Evolutionary conservation across 2,329 filamentous ascomycete species (phyloP), one percentile per base, ranked within the genome.

Genomic region (Talaromyces sp.): DNA sequence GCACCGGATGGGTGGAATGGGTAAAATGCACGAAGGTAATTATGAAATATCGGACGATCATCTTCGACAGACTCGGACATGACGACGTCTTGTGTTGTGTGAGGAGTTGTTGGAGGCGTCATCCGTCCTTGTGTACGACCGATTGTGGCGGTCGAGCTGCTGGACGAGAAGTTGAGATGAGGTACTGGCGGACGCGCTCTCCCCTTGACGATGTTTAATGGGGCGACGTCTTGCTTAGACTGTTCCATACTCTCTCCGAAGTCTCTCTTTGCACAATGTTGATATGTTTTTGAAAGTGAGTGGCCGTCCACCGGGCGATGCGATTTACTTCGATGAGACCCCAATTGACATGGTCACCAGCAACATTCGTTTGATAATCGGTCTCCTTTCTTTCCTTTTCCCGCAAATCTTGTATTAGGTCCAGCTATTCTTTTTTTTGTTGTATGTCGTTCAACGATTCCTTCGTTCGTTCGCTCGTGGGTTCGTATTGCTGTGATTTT

Each of bases 21-120:
- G 75, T 96, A 96, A 73, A 96, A 93, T 57, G 95, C 95, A 67
- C 95, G 89, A 52, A 99, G 82, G 73, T 96, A 99, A 80, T 95
- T 96, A 82, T 96, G 90, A 73, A 97, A 96, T 63, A 92, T 82
- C 1, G 89, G 85, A 66, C 86, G 82, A 6, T 82, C 77, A 58
- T 73, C 70, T 66, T 79, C 77, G 57, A 73, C 68, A 67, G 77
- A 72, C 65, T 78, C 70, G 69, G 75, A 73, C 65, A 84, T 81
- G 65, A 84, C 52, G 80, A 67, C 80, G 72, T 91, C 88, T 71
- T 67, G 64, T 1, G 69, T 87, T 70, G 83, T 83, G 75, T 88
- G 87, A 18, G 90, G 91, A 8, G 90, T 93, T 66, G 88, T 80
- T 46, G 91, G 90, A 31, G 91, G 90, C 56, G 90, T 93, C 77